Evolutionary conservation across 345 rosid genomes (phyloP).

Genomic region (Eucalyptus curtisii): DNA sequence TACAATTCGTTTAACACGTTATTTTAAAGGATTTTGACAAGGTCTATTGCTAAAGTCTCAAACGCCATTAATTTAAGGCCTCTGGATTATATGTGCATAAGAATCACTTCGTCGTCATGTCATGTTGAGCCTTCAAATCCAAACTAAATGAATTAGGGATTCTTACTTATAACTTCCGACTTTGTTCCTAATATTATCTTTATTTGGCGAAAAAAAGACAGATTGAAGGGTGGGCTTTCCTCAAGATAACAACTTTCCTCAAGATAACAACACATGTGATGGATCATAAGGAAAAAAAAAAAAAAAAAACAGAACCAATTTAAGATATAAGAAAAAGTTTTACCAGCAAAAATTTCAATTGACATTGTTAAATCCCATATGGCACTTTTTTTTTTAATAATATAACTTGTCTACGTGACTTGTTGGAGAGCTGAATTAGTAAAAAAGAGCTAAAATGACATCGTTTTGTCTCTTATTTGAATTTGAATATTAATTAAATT

Average conservation of each 20-base stretch:
- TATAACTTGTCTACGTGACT: accelerated
- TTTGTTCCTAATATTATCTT: no score
- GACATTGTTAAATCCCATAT: not conserved
- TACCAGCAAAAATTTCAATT: no score
- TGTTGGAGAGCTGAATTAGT: accelerated
- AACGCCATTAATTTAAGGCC: no score
- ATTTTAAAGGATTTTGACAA: not conserved
- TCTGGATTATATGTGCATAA: no score
- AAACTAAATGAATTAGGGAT: no score
- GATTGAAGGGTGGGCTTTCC: not conserved
- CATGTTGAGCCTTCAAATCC: no score
- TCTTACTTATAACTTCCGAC: no score
- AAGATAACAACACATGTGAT: not conserved
- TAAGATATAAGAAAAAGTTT: no score
- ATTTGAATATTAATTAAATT: no score
- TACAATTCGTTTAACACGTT: not conserved
- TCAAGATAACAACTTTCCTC: not conserved
- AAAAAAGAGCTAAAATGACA: accelerated
- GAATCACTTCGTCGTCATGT: no score
- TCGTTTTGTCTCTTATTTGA: no score
- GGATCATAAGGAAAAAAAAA: not conserved
- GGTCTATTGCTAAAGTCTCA: not conserved
- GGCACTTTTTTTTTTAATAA: no score
- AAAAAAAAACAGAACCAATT: not conserved
- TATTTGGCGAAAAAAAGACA: not conserved